These are phyloP conservation scores for Fraxinus baroniana DNA, from an alignment of 305 asterid genomes.

Conservation along the genomic window DNA sequence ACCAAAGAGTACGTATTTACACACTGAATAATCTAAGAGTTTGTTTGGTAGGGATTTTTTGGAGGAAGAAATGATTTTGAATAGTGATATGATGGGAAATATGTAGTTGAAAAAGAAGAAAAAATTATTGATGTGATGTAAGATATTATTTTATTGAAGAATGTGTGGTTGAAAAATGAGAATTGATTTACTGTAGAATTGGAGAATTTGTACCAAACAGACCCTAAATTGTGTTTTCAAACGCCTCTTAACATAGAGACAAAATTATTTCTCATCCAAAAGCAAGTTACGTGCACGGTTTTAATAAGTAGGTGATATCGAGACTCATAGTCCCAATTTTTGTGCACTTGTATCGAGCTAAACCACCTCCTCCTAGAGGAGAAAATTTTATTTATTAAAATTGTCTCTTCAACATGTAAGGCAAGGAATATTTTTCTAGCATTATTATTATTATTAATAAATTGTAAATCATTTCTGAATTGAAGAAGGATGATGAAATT, in stretches of 20 bases:
- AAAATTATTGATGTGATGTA: no score
- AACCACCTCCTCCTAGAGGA: background rate
- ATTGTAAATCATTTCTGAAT: background rate
- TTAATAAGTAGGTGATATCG: background rate
- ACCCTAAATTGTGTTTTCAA: background rate
- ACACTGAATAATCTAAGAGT: background rate
- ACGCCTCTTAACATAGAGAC: background rate
- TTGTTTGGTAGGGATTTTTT: no score
- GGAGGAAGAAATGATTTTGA: no score
- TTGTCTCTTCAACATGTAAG: constrained; percentile 30
- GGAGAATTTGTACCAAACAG: no score
- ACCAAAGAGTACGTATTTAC: constrained; percentile 42
- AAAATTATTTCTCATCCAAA: background rate
- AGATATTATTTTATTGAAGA: no score
- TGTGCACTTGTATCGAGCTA: background rate
- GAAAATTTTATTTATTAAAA: background rate
- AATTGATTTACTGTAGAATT: no score
- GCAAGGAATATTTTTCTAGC: constrained; percentile 19
- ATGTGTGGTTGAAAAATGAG: no score
- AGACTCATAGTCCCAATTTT: background rate
- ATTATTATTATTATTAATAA: no score
- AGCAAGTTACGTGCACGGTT: background rate
- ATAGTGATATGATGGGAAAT: no score
- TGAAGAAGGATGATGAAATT: background rate
- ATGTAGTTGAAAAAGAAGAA: no score